Evolutionary conservation across 495 filamentous ascomycete species (phyloP).

Genomic region (Penicillium antarcticum): DNA sequence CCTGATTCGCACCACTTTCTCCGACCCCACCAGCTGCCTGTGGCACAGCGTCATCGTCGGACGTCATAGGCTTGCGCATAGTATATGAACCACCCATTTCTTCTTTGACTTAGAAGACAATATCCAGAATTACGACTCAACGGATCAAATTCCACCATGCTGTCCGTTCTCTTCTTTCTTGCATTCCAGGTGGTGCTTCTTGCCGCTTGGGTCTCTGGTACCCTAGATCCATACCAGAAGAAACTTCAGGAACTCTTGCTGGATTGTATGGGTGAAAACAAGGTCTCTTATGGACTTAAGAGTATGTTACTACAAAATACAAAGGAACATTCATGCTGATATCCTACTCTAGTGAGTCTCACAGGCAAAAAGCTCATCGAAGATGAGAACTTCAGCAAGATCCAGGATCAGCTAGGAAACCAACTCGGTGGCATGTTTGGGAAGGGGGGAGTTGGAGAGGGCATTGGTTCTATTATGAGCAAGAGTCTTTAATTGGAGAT

Average conservation of each 20-base stretch:
- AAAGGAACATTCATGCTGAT: neutral
- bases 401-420: constrained; percentile 32
- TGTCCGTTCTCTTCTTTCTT: constrained; percentile 25
- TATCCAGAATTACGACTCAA: neutral
- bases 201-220: constrained; percentile 33
- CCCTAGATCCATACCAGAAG: constrained; percentile 34
- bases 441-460: constrained; percentile 19
- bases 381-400: constrained; percentile 32
- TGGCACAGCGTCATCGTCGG: constrained; percentile 1
- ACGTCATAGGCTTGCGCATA: neutral
- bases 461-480: constrained; percentile 21
- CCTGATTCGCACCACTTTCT: neutral
- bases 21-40: neutral
- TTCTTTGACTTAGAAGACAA: neutral
- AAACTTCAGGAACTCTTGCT: constrained; percentile 44
- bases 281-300: constrained; percentile 37
- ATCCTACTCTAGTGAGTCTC: constrained; percentile 15
- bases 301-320: constrained; percentile 15
- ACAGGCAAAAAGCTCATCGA: constrained; percentile 32
- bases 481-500: constrained; percentile 13
- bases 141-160: constrained; percentile 20
- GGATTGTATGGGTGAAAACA: constrained; percentile 53
- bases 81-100: neutral
- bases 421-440: constrained; percentile 24
- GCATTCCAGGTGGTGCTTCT: constrained; percentile 18